Percentiles rank a stretch among this genome's conserved stretches.
These are phyloP conservation scores for Hemileccinum rubropunctum DNA, from an alignment of 768 basidiomycete genomes.

Conservation along the genomic window DNA sequence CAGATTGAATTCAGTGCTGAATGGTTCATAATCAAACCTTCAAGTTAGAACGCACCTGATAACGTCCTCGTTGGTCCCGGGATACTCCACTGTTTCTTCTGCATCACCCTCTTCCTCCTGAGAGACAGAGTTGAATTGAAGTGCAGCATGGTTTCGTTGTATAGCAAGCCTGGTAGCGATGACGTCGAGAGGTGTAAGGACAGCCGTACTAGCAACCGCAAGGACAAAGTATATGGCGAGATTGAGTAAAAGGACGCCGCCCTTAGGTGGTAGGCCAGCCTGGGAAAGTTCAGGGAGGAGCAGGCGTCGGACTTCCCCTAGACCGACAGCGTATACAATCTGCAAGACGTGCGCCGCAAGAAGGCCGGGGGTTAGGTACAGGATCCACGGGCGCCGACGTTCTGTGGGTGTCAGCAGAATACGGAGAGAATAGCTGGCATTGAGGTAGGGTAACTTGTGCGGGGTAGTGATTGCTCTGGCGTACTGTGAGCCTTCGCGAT, in stretches of 20 bases:
- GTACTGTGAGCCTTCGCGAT: slow-evolving; percentile 1
- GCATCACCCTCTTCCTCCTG: slow-evolving; percentile 70
- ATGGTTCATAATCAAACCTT: too few relatives aligned
- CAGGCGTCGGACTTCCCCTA: slow-evolving; percentile 45
- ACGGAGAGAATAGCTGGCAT: slow-evolving; percentile 56
- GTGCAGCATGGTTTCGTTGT: slow-evolving; percentile 77
- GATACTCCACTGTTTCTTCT: slow-evolving; percentile 59
- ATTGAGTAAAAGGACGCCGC: slow-evolving; percentile 48
- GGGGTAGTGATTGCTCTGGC: slow-evolving; percentile 80
- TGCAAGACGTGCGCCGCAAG: slow-evolving; percentile 43
- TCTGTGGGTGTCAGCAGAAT: slow-evolving; percentile 80
- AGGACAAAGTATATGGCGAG: slow-evolving; percentile 56
- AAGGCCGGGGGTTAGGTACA: slow-evolving; percentile 77
- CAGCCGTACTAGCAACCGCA: slow-evolving; percentile 50
- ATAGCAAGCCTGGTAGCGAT: slow-evolving; percentile 76
- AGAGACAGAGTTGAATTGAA: slow-evolving; percentile 69
- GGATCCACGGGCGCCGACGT: slow-evolving; percentile 70
- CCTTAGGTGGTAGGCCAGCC: slow-evolving; percentile 30
- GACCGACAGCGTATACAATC: slow-evolving; percentile 43
- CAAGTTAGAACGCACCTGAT: slow-evolving; percentile 57
- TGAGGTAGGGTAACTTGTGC: slow-evolving; percentile 65
- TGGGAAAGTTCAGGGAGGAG: slow-evolving; percentile 53
- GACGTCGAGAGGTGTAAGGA: slow-evolving; percentile 78
- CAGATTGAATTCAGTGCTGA: background rate
- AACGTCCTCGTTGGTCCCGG: slow-evolving; percentile 75